These are phyloP conservation scores for Uromyces viciae-fabae DNA, from an alignment of 1,284 basidiomycete genomes.

Conservation along the genomic window DNA sequence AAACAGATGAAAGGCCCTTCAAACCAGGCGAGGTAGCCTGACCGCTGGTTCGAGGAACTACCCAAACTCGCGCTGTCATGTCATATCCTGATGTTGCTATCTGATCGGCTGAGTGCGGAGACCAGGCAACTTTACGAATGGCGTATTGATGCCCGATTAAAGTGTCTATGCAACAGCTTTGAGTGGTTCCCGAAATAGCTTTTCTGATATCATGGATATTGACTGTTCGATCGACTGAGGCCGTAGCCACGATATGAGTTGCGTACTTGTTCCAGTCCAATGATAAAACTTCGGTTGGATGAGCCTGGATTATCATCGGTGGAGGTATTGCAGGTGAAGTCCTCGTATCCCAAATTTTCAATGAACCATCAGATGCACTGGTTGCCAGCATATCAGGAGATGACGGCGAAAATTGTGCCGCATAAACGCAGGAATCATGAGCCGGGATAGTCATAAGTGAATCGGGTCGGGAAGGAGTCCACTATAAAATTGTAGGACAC, in stretches of 20 bases:
- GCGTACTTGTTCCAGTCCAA: conserved; percentile 92
- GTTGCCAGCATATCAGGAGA: conserved; percentile 74
- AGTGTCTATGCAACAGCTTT: conserved; percentile 49
- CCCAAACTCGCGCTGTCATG: conserved; percentile 88
- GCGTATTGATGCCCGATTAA: conserved; percentile 59
- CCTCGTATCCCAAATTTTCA: conserved; percentile 46
- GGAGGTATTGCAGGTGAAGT: conserved; percentile 1
- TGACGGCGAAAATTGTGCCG: conserved; percentile 85
- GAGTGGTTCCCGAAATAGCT: conserved; percentile 53
- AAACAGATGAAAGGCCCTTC: conserved; percentile 58
- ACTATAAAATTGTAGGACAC: conserved; percentile 60
- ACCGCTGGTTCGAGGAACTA: conserved; percentile 53
- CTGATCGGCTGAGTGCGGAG: conserved; percentile 31
- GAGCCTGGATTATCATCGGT: conserved; percentile 49
- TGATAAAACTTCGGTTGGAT: conserved; percentile 59
- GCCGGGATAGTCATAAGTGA: conserved; percentile 77
- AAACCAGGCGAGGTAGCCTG: conserved; percentile 8
- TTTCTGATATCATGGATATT: conserved; percentile 83
- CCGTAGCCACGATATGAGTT: conserved; percentile 71
- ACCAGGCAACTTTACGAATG: conserved; percentile 57
- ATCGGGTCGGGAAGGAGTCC: conserved; percentile 74
- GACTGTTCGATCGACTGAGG: conserved; percentile 72
- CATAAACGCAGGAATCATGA: conserved; percentile 78
- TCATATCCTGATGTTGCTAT: conserved; percentile 80
- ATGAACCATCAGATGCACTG: conserved; percentile 74